Percentiles rank a stretch among this genome's conserved stretches.
Evolutionary conservation across 495 filamentous ascomycete species (phyloP).

Genomic region (Patellaria atrata): DNA sequence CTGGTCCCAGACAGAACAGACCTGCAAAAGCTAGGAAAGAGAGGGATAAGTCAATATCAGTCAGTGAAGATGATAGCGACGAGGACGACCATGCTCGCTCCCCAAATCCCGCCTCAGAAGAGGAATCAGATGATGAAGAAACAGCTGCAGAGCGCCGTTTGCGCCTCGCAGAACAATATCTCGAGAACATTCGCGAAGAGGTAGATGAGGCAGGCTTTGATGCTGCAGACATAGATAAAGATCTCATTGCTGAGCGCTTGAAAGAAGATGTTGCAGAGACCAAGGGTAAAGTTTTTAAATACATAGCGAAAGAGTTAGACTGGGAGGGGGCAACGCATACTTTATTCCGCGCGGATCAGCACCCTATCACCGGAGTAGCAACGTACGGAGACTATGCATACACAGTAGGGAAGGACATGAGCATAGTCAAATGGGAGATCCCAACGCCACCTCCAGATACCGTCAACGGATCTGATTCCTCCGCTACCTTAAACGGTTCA

Average conservation of each 20-base stretch:
- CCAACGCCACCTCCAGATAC: slow-evolving; percentile 32
- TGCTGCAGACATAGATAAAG: slow-evolving; percentile 80
- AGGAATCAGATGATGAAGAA: slow-evolving; percentile 50
- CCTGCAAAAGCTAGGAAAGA: slow-evolving; percentile 12
- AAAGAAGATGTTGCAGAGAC: slow-evolving; percentile 88
- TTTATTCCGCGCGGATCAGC: slow-evolving; percentile 62
- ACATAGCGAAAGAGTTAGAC: slow-evolving; percentile 53
- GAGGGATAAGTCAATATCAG: slow-evolving; percentile 58
- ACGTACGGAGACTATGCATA: slow-evolving; percentile 65
- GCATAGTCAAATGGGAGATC: slow-evolving; percentile 77
- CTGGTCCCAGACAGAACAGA: slow-evolving; percentile 13
- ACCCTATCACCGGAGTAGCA: slow-evolving; percentile 65
- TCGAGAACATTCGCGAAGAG: slow-evolving; percentile 76
- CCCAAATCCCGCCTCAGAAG: slow-evolving; percentile 36
- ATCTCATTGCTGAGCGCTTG: slow-evolving; percentile 77
- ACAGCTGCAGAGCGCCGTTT: slow-evolving; percentile 77
- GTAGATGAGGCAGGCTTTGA: slow-evolving; percentile 74
- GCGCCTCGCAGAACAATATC: slow-evolving; percentile 81
- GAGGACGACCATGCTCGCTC: slow-evolving; percentile 21
- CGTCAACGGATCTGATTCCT: slow-evolving; percentile 26
- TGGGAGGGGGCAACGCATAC: slow-evolving; percentile 47
- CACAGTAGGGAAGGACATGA: slow-evolving; percentile 73
- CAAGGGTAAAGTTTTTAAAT: slow-evolving; percentile 77
- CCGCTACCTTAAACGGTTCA: slow-evolving; percentile 36
- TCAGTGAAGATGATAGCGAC: slow-evolving; percentile 48